These are phyloP conservation scores for Linderniella brevidens DNA, from an alignment of 257 asterid species.

Conservation along the genomic window DNA sequence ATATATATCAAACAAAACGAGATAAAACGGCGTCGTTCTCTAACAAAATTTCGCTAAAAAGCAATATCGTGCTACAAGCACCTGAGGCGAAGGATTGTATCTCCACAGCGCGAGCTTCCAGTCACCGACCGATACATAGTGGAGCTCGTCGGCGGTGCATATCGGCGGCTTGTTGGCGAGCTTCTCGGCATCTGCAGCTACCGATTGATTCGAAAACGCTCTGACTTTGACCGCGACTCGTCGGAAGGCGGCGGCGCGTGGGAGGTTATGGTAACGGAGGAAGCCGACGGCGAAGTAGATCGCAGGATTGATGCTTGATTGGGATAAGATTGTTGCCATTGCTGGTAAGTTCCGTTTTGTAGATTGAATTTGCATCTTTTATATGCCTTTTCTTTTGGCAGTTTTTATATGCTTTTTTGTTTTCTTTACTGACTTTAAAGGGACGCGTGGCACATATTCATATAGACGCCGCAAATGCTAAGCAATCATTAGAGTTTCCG, in stretches of 20 bases:
- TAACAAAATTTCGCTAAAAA: background rate
- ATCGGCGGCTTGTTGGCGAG: constrained; percentile 44
- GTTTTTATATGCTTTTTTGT: too few relatives aligned
- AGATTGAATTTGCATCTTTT: too few relatives aligned
- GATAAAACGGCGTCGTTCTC: too few relatives aligned
- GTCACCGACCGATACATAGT: constrained; percentile 50
- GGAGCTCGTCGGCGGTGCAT: constrained; percentile 96
- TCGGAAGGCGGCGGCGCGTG: constrained; percentile 28
- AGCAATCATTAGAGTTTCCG: too few relatives aligned
- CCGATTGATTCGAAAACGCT: constrained; percentile 33
- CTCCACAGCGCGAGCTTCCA: constrained; percentile 98
- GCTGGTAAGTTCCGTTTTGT: background rate
- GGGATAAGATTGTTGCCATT: constrained; percentile 19
- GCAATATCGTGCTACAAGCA: constrained; percentile 3
- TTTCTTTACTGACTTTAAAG: too few relatives aligned
- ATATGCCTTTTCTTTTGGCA: too few relatives aligned
- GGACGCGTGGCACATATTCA: too few relatives aligned
- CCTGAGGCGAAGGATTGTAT: constrained; percentile 73
- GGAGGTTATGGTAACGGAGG: constrained; percentile 2
- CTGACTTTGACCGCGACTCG: constrained; percentile 18
- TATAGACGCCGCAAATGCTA: too few relatives aligned
- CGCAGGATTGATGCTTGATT: constrained; percentile 50
- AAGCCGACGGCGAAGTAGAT: constrained; percentile 31
- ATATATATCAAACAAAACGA: background rate
- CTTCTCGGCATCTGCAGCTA: constrained; percentile 17